These are phyloP conservation scores for Thelonectria blattea DNA, from an alignment of 2,329 filamentous ascomycete species.

Conservation along the genomic window DNA sequence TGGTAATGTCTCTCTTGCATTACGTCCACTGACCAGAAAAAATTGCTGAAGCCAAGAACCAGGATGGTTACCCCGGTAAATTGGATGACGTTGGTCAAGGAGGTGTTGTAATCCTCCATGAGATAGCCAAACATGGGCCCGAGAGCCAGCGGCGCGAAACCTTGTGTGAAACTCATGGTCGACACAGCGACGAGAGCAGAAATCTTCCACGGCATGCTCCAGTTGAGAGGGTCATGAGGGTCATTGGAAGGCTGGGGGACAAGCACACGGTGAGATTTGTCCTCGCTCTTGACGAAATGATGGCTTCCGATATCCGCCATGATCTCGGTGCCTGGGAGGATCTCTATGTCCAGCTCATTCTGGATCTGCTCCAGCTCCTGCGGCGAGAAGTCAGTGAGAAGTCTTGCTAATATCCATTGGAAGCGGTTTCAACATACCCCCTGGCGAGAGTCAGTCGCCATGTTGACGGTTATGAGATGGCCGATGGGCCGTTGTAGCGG, in stretches of 20 bases:
- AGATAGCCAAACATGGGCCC: slow-evolving; percentile 4
- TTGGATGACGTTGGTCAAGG: slow-evolving; percentile 12
- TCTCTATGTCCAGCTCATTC: slow-evolving; percentile 28
- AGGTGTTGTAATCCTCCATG: slow-evolving; percentile 7
- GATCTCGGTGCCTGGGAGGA: slow-evolving; percentile 27
- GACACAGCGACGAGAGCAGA: slow-evolving; percentile 9
- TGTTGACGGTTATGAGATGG: background rate
- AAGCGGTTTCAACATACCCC: background rate
- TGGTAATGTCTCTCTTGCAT: too few species aligned
- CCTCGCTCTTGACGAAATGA: slow-evolving; percentile 22
- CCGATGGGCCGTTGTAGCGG: background rate
- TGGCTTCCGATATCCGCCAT: slow-evolving; percentile 29
- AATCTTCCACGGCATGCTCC: slow-evolving; percentile 1
- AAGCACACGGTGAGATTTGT: slow-evolving; percentile 24
- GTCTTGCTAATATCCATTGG: too few species aligned
- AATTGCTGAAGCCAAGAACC: slow-evolving; percentile 21
- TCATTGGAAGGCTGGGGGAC: slow-evolving; percentile 20
- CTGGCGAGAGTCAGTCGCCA: slow-evolving; percentile 1
- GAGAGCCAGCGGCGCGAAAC: slow-evolving; percentile 2
- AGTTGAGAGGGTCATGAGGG: slow-evolving; percentile 10
- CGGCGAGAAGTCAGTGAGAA: too few species aligned
- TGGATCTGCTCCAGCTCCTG: slow-evolving; percentile 16
- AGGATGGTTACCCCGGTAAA: slow-evolving; percentile 18
- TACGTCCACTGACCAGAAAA: slow-evolving; percentile 8
- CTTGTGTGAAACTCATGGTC: slow-evolving; percentile 12